Base-by-base conservation (phyloP, 2,329 filamentous ascomycete genomes). In the Geoglossum cookeanum region DNA sequence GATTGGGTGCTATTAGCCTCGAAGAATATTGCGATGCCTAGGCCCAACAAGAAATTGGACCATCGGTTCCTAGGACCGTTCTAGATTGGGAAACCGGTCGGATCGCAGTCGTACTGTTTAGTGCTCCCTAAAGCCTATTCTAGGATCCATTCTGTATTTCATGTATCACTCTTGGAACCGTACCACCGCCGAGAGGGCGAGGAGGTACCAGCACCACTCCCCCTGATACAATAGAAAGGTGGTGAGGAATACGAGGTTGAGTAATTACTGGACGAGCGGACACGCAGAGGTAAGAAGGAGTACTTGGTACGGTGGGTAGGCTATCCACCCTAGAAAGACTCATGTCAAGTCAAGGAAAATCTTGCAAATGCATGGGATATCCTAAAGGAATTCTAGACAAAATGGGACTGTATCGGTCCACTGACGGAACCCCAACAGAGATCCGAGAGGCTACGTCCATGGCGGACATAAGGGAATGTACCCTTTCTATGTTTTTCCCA, bases 221-320 rank as follows among this genome's bases (percentile, higher is more conserved):
- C 17, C 3, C 3, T 9, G 4, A 17, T 22, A 5, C n/a, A 8
- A 57, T 29, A 35, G 49, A 52, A 6, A 48, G 56, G 32, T 51
- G 51, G 47, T 39, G 57, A 27, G 22, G 15, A 22, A 22, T 22
- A 9, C 4, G 9, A 22, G 4, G 42, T 45, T 4, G 42, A 59
- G 48, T 7, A 59, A n/a, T 48, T 59, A 11, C 30, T 55, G 13
- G 42, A 29, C 17, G 27, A 33, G 29, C 17, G 44, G 35, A 51
- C 48, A 13, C 2, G 42, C 4, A 7, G 56, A 3, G 58, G 55
- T 6, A 29, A 58, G 42, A 55, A 55, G n/a, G 22, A 60, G 29
- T 61, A 60, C 56, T 44, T 60, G 9, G 54, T 61, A 9, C 55
- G 56, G 22, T 61, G 58, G 59, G 35, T 56, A 32, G 58, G 56